These are phyloP conservation scores for Cryptosporidium ryanae DNA, from an alignment of 169 alveolate species.

Conservation along the genomic window DNA sequence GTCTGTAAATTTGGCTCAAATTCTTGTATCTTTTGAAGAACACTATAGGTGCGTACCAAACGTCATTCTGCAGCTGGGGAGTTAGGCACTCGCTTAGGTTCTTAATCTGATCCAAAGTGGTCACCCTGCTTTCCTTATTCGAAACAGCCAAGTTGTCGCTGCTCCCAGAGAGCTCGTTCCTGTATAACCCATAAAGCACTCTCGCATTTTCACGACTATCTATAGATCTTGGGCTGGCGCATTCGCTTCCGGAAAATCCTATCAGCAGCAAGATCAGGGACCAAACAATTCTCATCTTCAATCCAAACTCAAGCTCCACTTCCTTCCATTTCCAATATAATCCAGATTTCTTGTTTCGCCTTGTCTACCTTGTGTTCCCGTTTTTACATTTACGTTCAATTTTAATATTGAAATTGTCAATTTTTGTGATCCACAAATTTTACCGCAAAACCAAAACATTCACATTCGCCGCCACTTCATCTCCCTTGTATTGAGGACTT, in stretches of 20 bases:
- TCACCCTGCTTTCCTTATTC: neutral
- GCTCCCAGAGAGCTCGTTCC: neutral
- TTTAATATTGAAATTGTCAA: neutral
- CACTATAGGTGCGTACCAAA: conserved; percentile 69
- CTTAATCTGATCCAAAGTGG: conserved; percentile 27
- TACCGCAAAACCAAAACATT: conserved; percentile 5
- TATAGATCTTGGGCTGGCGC: too few species aligned
- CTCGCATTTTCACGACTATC: too few species aligned
- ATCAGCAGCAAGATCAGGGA: neutral
- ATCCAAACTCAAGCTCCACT: neutral
- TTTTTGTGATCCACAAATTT: conserved; percentile 60
- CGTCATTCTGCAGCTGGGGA: conserved; percentile 19
- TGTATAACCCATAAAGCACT: conserved; percentile 22
- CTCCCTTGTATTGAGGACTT: too few species aligned
- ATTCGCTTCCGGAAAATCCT: neutral
- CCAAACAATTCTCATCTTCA: conserved; percentile 30
- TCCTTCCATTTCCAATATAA: conserved; percentile 21
- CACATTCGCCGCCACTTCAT: conserved; percentile 17
- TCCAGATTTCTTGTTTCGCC: neutral
- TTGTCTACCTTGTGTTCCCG: too few species aligned
- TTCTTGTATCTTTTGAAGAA: conserved; percentile 48
- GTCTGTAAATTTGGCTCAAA: conserved; percentile 17
- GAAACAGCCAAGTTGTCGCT: neutral
- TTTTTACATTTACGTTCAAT: neutral
- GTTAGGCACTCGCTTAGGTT: conserved; percentile 15